phyloP scores from a whole-genome alignment of 2,329 filamentous ascomycete species.

The Metarhizium rileyi region DNA sequence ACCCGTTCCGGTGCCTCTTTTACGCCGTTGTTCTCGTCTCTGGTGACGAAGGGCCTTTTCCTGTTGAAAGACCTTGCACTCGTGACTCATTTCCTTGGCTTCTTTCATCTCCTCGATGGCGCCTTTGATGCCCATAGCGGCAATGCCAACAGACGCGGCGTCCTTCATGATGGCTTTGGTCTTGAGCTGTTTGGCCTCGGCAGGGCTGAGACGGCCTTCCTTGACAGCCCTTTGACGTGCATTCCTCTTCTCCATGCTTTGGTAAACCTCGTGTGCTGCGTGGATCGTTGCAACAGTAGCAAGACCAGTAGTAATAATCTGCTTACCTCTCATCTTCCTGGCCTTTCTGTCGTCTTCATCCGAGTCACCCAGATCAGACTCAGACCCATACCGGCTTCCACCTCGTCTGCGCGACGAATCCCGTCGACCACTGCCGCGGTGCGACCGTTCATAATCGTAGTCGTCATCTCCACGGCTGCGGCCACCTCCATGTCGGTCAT shows the following conservation, averaged over 20 bases:
- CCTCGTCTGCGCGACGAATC: conserved; percentile 24
- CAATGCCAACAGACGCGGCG: conserved; percentile 48
- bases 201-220: conserved; percentile 40
- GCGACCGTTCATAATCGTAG: conserved; percentile 37
- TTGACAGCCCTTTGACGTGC: conserved; percentile 42
- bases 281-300: conserved; percentile 51
- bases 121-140: conserved; percentile 47
- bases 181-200: conserved; percentile 47
- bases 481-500: conserved; percentile 26
- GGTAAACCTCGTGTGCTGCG: conserved; percentile 48
- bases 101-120: conserved; percentile 47
- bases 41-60: conserved; percentile 41
- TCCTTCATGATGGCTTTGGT: conserved; percentile 47
- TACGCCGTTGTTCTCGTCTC: conserved; percentile 31
- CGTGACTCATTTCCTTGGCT: conserved; percentile 38
- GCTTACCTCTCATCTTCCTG: conserved; percentile 53
- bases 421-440: conserved; percentile 28
- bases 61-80: conserved; percentile 37
- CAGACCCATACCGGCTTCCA: conserved; percentile 37
- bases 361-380: conserved; percentile 47
- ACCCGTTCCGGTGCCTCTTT: conserved; percentile 16
- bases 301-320: conserved; percentile 45
- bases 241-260: conserved; percentile 47
- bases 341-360: conserved; percentile 44
- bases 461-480: conserved; percentile 29